These are phyloP conservation scores for Carex pumila DNA, from an alignment of 176 grass and related monocot species.

Conservation along the genomic window DNA sequence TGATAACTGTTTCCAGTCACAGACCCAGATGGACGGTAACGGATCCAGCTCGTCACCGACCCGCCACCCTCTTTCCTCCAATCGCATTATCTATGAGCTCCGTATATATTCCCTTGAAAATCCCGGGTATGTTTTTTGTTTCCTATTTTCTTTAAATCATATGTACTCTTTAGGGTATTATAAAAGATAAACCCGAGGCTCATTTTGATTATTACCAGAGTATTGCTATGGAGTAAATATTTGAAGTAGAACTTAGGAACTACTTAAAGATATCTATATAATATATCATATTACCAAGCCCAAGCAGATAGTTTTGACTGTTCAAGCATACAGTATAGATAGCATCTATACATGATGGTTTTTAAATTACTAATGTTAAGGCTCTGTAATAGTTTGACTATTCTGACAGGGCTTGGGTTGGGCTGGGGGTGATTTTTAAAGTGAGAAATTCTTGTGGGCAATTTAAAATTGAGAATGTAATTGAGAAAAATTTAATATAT, in stretches of 20 bases:
- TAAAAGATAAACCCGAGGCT: background rate
- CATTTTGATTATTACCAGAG: slow-evolving; percentile 26
- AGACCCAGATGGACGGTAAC: slow-evolving; percentile 55
- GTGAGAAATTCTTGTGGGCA: background rate
- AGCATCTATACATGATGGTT: background rate
- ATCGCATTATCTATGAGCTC: slow-evolving; percentile 97
- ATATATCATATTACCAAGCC: background rate
- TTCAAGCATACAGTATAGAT: too few species aligned
- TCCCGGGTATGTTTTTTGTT: slow-evolving; percentile 45
- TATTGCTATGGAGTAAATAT: slow-evolving; percentile 12
- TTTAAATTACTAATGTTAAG: background rate
- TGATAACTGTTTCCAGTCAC: slow-evolving; percentile 52
- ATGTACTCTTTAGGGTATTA: background rate
- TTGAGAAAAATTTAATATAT: background rate
- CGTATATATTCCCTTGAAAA: slow-evolving; percentile 97
- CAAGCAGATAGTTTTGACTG: background rate
- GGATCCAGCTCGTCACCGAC: slow-evolving; percentile 86
- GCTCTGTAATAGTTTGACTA: background rate
- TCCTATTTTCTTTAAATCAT: slow-evolving; percentile 17
- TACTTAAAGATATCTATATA: background rate
- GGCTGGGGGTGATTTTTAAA: background rate
- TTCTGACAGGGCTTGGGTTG: background rate
- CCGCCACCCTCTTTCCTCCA: slow-evolving; percentile 76
- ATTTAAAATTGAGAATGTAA: background rate
- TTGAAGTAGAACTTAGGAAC: background rate